Evolutionary conservation across 2,329 filamentous ascomycete species (phyloP).

Genomic region (Pleoardoris graminearum): DNA sequence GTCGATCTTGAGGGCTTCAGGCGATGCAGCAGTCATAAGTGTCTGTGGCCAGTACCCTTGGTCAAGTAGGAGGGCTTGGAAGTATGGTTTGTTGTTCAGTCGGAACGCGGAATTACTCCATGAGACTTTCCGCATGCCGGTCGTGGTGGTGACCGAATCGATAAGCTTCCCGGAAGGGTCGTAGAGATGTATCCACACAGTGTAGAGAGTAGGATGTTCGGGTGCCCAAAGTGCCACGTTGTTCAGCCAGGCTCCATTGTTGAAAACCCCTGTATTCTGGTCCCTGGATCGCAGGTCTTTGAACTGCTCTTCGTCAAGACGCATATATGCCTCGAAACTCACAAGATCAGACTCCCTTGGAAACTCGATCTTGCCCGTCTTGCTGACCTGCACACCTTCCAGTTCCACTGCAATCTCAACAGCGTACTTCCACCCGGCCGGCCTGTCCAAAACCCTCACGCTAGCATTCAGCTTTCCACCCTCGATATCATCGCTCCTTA

Average conservation of each 20-base stretch:
- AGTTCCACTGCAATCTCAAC: constrained; percentile 61
- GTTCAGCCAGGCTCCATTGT: constrained; percentile 54
- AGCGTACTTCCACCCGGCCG: constrained; percentile 51
- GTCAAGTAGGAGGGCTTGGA: constrained; percentile 64
- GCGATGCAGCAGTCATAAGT: constrained; percentile 61
- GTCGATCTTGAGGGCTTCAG: constrained; percentile 53
- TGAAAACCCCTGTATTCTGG: too few relatives aligned
- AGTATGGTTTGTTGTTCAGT: constrained; percentile 62
- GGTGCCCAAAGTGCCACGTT: constrained; percentile 66
- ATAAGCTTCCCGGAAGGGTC: constrained; percentile 48
- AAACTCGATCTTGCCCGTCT: constrained; percentile 48
- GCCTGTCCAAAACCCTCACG: constrained; percentile 56
- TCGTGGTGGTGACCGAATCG: constrained; percentile 63
- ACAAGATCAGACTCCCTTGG: constrained; percentile 56
- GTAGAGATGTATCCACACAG: constrained; percentile 57
- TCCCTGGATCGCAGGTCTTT: too few relatives aligned
- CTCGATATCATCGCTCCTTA: constrained; percentile 59
- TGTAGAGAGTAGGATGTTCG: constrained; percentile 61
- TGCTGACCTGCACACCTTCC: constrained; percentile 54
- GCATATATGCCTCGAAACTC: constrained; percentile 54
- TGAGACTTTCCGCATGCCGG: constrained; percentile 63
- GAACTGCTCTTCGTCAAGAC: too few relatives aligned
- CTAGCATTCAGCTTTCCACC: constrained; percentile 56
- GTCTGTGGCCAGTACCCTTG: constrained; percentile 67
- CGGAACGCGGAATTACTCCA: constrained; percentile 65